Conservation (phyloP, 495 filamentous ascomycete genomes). For the Penicillium parvum region DNA sequence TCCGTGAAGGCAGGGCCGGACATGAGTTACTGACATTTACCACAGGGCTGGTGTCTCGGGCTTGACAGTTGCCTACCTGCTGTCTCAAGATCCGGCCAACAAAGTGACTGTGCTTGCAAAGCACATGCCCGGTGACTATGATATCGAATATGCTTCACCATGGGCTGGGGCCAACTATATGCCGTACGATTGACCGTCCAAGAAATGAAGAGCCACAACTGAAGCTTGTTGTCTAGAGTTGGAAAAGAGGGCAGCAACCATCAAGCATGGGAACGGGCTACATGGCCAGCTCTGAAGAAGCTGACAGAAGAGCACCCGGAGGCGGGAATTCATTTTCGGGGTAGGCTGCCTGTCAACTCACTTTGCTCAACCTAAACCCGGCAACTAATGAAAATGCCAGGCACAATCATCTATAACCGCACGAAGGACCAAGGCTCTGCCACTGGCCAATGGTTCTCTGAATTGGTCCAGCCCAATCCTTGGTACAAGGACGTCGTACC, state of each 20-base stretch:
- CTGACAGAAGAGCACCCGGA: slow-evolving; percentile 72
- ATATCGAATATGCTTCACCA: slow-evolving; percentile 92
- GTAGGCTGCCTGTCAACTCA: slow-evolving; percentile 42
- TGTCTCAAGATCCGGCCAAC: slow-evolving; percentile 64
- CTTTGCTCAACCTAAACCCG: not conserved
- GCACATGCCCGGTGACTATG: slow-evolving; percentile 98
- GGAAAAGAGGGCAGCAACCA: slow-evolving; percentile 49
- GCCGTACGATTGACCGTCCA: slow-evolving; percentile 53
- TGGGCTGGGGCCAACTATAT: slow-evolving; percentile 93
- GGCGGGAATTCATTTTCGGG: slow-evolving; percentile 84
- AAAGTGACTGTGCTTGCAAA: slow-evolving; percentile 83
- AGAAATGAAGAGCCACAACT: no score
- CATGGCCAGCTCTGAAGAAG: slow-evolving; percentile 62
- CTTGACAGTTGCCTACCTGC: slow-evolving; percentile 81
- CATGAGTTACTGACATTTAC: slow-evolving; percentile 9
- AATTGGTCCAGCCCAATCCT: slow-evolving; percentile 62
- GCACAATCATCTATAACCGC: slow-evolving; percentile 59
- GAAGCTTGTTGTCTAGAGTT: no score
- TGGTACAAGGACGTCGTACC: slow-evolving; percentile 82
- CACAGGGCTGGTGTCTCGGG: slow-evolving; percentile 84
- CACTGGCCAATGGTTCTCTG: slow-evolving; percentile 53
- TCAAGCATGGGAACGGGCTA: slow-evolving; percentile 58
- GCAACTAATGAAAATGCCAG: slow-evolving; percentile 17
- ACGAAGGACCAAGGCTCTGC: slow-evolving; percentile 52
- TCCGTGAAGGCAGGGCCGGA: not conserved